phyloP scores from a whole-genome alignment of 805 yeast species.

The Saccharomyces mikatae region DNA sequence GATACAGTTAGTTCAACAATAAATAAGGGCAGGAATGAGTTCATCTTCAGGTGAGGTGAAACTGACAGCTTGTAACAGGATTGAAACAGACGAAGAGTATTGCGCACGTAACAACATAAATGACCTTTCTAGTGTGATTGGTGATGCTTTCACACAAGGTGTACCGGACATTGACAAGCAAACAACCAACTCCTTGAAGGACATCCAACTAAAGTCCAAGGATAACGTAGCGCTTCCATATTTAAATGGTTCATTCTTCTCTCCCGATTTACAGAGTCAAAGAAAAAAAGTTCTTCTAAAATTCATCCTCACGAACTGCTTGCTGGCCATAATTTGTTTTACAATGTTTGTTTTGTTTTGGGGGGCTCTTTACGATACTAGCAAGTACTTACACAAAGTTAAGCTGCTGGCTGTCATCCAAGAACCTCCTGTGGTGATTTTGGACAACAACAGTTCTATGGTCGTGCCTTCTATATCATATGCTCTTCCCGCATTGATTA shows the following conservation, averaged over 20 bases:
- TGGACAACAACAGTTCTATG: not conserved
- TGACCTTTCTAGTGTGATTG: not conserved
- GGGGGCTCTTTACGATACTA: constrained; percentile 32
- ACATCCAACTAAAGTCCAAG: not conserved
- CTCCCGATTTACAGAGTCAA: constrained; percentile 6
- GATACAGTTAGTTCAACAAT: not conserved
- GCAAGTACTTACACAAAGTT: constrained; percentile 16
- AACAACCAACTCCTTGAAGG: not conserved
- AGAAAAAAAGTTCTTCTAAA: constrained; percentile 5
- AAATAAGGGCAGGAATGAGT: too few species aligned
- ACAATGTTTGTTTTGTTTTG: constrained; percentile 28
- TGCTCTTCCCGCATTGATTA: constrained; percentile 7
- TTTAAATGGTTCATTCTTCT: constrained; percentile 5
- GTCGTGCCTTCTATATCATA: constrained; percentile 8
- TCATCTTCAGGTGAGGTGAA: not conserved
- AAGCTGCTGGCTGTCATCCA: constrained; percentile 30
- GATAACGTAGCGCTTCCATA: not conserved
- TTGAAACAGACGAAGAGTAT: not conserved
- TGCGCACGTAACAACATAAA: not conserved
- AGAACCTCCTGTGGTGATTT: constrained; percentile 15
- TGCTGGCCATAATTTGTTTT: constrained; percentile 17
- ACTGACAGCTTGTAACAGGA: not conserved
- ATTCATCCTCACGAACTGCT: constrained; percentile 5
- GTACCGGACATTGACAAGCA: not conserved
- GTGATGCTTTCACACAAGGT: not conserved